These are phyloP conservation scores for Pestalotiopsis sp. DNA, from an alignment of 2,329 filamentous ascomycete species.

Conservation along the genomic window DNA sequence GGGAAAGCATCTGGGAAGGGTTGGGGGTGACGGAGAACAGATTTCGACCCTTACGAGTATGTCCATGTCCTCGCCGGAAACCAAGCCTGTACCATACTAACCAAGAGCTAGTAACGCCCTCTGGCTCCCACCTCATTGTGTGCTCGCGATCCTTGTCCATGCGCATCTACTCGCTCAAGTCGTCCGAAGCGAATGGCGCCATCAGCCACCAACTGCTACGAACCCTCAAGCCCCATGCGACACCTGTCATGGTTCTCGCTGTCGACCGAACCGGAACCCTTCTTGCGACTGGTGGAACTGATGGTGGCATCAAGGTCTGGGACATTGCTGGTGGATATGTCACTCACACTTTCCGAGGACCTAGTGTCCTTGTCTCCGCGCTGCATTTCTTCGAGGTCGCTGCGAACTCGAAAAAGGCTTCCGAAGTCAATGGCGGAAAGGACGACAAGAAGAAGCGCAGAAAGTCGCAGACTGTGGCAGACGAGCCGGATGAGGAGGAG, in stretches of 20 bases:
- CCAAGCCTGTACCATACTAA: constrained; percentile 22
- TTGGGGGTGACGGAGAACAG: constrained; percentile 85
- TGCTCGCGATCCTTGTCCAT: constrained; percentile 96
- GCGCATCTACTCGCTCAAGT: constrained; percentile 80
- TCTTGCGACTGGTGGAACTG: constrained; percentile 88
- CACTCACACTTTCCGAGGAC: constrained; percentile 93
- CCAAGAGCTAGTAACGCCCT: constrained; percentile 71
- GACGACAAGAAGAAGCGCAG: constrained; percentile 46
- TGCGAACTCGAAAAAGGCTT: constrained; percentile 39
- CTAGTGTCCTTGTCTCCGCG: constrained; percentile 88
- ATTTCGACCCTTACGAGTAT: constrained; percentile 74
- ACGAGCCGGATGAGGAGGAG: constrained; percentile 41
- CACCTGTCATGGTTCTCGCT: constrained; percentile 84
- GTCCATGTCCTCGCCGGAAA: constrained; percentile 18
- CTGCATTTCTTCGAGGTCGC: constrained; percentile 87
- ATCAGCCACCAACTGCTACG: constrained; percentile 72
- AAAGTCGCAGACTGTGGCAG: constrained; percentile 45
- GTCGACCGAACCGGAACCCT: constrained; percentile 88
- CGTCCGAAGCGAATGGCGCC: constrained; percentile 55
- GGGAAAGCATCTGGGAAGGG: constrained; percentile 78
- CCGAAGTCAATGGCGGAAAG: constrained; percentile 44
- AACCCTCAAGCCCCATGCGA: constrained; percentile 86
- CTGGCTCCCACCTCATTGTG: constrained; percentile 82
- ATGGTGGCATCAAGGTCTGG: constrained; percentile 95
- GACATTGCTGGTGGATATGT: constrained; percentile 88